A percentile compares a stretch with the other conserved stretches of the same genome.
phyloP scores from a whole-genome alignment of 1,139 yeast genomes.

The Sugiyamaella castrensis region DNA sequence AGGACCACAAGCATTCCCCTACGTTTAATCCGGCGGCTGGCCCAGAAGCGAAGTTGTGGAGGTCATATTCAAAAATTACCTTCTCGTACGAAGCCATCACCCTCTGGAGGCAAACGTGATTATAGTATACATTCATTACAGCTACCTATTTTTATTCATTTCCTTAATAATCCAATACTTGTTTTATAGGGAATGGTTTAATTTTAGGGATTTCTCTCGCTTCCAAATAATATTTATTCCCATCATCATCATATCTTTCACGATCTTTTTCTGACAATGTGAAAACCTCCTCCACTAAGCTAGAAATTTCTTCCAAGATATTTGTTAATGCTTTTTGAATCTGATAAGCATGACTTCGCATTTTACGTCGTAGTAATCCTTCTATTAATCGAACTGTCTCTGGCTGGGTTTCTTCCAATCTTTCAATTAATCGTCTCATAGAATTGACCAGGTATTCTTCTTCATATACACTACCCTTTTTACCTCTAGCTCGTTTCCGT shows the following conservation, averaged over 20 bases:
- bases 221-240: constrained; percentile 56
- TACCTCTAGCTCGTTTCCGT: constrained; percentile 92
- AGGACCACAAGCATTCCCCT: too few relatives aligned
- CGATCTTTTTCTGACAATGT: constrained; percentile 78
- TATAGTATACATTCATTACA: constrained; percentile 3
- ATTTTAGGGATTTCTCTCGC: constrained; percentile 26
- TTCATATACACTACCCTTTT: constrained; percentile 95
- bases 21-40: too few relatives aligned
- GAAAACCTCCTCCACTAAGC: constrained; percentile 70
- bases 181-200: constrained; percentile 22
- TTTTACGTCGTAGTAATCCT: constrained; percentile 67
- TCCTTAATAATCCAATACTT: constrained; percentile 18
- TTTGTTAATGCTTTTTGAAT: constrained; percentile 68
- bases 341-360: constrained; percentile 78
- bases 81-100: too few relatives aligned
- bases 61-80: too few relatives aligned
- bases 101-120: too few relatives aligned
- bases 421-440: constrained; percentile 80
- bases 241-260: constrained; percentile 85
- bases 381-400: constrained; percentile 76
- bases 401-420: constrained; percentile 68
- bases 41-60: too few relatives aligned
- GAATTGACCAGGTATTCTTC: constrained; percentile 91
- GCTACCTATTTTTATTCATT: neutral
- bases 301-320: constrained; percentile 52